These are phyloP conservation scores for Sisymbrium altissimum DNA, from an alignment of 345 rosid genomes.

Conservation along the genomic window DNA sequence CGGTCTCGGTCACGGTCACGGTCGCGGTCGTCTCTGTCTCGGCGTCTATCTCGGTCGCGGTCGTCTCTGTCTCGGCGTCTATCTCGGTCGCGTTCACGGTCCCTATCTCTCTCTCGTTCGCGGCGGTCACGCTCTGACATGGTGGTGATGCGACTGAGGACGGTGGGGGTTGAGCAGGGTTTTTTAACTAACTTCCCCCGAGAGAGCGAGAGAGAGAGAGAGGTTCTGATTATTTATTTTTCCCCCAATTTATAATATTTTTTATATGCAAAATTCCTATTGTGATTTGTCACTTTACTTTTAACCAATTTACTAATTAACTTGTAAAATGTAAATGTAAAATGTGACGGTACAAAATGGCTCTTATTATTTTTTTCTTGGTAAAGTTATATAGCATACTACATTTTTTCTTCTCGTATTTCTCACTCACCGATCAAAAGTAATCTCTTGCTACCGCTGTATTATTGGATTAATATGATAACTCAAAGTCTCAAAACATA, in stretches of 20 bases:
- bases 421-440: too few relatives aligned
- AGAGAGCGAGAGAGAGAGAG: background rate
- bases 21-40: conserved; percentile 30
- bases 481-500: too few relatives aligned
- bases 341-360: too few relatives aligned
- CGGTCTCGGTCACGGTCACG: conserved; percentile 38
- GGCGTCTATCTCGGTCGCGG: conserved; percentile 46
- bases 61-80: conserved; percentile 49
- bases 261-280: too few relatives aligned
- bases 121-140: conserved; percentile 46
- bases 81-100: conserved; percentile 49
- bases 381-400: too few relatives aligned
- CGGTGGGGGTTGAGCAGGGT: background rate
- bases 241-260: background rate
- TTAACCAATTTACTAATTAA: too few relatives aligned
- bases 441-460: too few relatives aligned
- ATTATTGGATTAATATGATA: too few relatives aligned
- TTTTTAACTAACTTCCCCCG: background rate
- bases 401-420: too few relatives aligned
- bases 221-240: background rate
- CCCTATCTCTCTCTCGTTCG: conserved; percentile 40
- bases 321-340: too few relatives aligned
- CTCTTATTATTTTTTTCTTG: too few relatives aligned
- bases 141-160: conserved; percentile 14
- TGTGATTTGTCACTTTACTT: too few relatives aligned